These are phyloP conservation scores for Coniochaeta sp. DNA, from an alignment of 2,329 filamentous ascomycete genomes.

Conservation along the genomic window DNA sequence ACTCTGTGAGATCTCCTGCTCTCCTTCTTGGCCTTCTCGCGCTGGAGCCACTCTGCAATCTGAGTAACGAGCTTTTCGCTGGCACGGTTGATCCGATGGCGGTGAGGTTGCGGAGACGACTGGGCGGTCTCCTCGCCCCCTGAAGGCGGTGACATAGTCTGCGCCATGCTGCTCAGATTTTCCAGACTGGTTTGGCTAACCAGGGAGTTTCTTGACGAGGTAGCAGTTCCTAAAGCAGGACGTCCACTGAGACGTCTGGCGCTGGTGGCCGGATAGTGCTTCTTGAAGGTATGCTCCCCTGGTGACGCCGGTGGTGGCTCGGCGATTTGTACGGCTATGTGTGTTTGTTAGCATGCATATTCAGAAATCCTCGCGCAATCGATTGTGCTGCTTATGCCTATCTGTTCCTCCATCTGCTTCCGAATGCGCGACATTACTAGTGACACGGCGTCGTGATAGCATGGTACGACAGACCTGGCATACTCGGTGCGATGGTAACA, in stretches of 20 bases:
- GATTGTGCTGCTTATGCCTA: background rate
- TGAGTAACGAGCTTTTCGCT: conserved; percentile 60
- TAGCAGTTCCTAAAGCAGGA: conserved; percentile 22
- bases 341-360: background rate
- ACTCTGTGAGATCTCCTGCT: conserved; percentile 42
- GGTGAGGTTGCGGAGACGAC: conserved; percentile 21
- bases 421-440: background rate
- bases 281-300: conserved; percentile 30
- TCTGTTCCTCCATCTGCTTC: background rate
- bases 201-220: conserved; percentile 37
- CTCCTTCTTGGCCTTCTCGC: conserved; percentile 64
- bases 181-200: conserved; percentile 29
- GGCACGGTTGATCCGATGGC: conserved; percentile 24
- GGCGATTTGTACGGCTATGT: conserved; percentile 48
- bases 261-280: conserved; percentile 35
- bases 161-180: conserved; percentile 15
- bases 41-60: conserved; percentile 75
- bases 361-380: background rate
- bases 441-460: background rate
- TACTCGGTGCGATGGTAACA: background rate
- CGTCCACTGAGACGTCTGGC: conserved; percentile 37
- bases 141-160: conserved; percentile 17
- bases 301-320: conserved; percentile 31
- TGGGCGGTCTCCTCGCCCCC: conserved; percentile 18
- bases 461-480: background rate